Base-by-base conservation (phyloP, 805 yeast genomes). In the Torulaspora delbrueckii region DNA sequence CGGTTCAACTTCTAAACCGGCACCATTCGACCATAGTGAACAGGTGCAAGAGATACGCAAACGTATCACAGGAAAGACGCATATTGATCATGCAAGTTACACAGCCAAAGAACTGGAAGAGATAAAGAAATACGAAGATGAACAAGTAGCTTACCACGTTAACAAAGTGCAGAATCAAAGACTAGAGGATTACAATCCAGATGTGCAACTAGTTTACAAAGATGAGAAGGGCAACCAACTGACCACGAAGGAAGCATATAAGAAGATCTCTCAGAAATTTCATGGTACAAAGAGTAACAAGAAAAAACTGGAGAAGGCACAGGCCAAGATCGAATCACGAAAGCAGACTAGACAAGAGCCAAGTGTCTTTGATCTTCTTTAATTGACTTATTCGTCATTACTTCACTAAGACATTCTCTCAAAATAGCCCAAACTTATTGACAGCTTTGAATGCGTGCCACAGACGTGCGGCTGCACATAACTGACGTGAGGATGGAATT, bases 251-350 rank as follows among this genome's bases (percentile, higher is more conserved):
- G 82, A 82, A 48, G 96, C 96, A 1, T 87, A 77, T 69, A 86
- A 85, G 66, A 77, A 77, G 49, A 66, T 86, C 38, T 83, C 93
- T 2, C 90, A 84, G 51, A 78, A 80, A 52, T 87, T 86, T 62
- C 96, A 87, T 60, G 95, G 93, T 1, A 63, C 67, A 2, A 60
- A 56, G 40, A 60, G 64, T 28, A 64, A 59, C 40, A 48, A 56
- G 31, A 55, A 49, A 32, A 64, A 58, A 38, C 41, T 35, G 23
- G 56, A 51, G 5, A 63, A 62, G 40, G 48, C 50, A 25, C 52
- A 52, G 24, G 49, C 58, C 9, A 54, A 52, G 34, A 49, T 63
- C 3, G 45, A 43, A 13, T 58, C 57, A 9, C 49, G 67, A 37
- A 55, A 53, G 16, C 50, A 46, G 16, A 44, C 27, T 28, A 25